These are phyloP conservation scores for Acrodontium crateriforme DNA, from an alignment of 2,329 filamentous ascomycete species.

Conservation along the genomic window DNA sequence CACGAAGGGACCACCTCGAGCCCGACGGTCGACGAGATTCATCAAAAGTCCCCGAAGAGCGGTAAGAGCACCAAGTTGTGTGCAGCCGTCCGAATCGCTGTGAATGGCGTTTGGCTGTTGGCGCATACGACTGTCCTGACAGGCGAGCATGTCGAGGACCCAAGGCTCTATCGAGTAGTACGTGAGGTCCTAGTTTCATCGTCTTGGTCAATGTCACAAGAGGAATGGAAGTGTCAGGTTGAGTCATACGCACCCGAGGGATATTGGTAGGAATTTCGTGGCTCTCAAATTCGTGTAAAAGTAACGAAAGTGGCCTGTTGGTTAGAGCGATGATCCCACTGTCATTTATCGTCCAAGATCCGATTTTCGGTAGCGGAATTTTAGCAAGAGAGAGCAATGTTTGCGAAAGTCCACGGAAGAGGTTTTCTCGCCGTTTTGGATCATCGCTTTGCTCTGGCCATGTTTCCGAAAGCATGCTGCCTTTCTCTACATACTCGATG, in stretches of 20 bases:
- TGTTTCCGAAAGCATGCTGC: constrained; percentile 4
- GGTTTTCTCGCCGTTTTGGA: constrained; percentile 1
- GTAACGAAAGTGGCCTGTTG: constrained; percentile 7
- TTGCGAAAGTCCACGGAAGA: constrained; percentile 5
- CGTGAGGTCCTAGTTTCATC: constrained; percentile 2
- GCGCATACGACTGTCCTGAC: constrained; percentile 6
- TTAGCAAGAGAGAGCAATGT: constrained; percentile 7
- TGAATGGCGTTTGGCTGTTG: constrained; percentile 9
- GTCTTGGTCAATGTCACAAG: neutral
- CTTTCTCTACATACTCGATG: constrained; percentile 5
- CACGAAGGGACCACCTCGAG: constrained; percentile 5
- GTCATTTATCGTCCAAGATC: constrained; percentile 10
- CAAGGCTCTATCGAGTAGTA: constrained; percentile 5
- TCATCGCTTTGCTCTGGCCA: constrained; percentile 6
- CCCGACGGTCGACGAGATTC: neutral
- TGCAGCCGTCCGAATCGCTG: constrained; percentile 4
- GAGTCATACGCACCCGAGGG: constrained; percentile 6
- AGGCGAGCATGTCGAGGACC: constrained; percentile 5
- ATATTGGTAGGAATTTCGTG: constrained; percentile 5
- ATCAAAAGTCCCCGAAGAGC: constrained; percentile 2
- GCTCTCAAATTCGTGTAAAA: constrained; percentile 3
- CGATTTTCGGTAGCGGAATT: constrained; percentile 8
- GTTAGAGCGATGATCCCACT: constrained; percentile 8
- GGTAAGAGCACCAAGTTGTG: constrained; percentile 7
- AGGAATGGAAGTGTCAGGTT: neutral